Evolutionary conservation across 208 protist genomes (phyloP), one percentile per base, ranked within the genome.

Genomic region (Wallacemonas collosoma): DNA sequence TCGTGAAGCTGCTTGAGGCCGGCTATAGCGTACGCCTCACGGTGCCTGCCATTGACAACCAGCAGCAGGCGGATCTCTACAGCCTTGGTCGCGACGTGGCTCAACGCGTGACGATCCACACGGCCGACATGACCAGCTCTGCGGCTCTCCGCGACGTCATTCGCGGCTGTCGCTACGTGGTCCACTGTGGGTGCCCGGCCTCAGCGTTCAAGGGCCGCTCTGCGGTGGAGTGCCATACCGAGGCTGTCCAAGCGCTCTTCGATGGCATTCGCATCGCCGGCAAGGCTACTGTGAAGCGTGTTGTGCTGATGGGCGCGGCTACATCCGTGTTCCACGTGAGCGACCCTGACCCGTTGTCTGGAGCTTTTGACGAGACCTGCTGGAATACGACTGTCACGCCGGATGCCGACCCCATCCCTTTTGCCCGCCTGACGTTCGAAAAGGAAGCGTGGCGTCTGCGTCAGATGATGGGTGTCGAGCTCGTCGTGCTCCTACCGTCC

Each of bases 401-500:
- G 11, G 71, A 80, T 56, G 83, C 75, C 9, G 93, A 97, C 48
- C 82, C 89, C n/a, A 77, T 93, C 47, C 77, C 85, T n/a, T 91
- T 82, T 64, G 93, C 90, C 2, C 88, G 91, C 64, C 77, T 97
- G 7, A 82, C 80, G 56, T 97, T 97, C 72, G 93, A 97, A 79
- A 85, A 87, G 15, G 90, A 97, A 73, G 93, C 93, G 60, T 95
- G 93, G 87, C 79, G 93, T 17, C 68, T 97, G 62, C 81, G 89
- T n/a, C 79, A 88, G 74, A 94, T 97, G 90, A 73, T 95, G 68
- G 93, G 93, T 0, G 88, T 97, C 55, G 90, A 97, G 79, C 72
- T 97, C 60, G 86, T 95, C 26, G 93, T 95, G 36, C 70, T 97
- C 62, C 82, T 97, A 15, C 93, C 93, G 6, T 94, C 93, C 41